Conservation (phyloP, 2,329 filamentous ascomycete species). For the Trichoderma simmonsii region DNA sequence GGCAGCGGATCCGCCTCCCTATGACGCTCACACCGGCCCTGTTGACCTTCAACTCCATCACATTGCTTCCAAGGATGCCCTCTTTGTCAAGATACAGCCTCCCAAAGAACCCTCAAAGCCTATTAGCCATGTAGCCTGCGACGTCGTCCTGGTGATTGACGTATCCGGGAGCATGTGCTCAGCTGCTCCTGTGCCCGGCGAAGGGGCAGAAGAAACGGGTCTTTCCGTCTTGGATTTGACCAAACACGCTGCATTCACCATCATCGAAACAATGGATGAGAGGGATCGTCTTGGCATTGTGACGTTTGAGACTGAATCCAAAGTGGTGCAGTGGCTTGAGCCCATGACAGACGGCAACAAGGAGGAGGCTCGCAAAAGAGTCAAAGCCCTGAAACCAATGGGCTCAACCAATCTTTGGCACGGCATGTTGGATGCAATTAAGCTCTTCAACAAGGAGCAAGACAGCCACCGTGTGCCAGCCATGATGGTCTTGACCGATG, state of each 20-base stretch:
- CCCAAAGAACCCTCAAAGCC: slow-evolving; percentile 35
- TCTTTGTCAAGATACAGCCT: slow-evolving; percentile 47
- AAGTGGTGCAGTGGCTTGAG: slow-evolving; percentile 44
- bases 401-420: slow-evolving; percentile 56
- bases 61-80: slow-evolving; percentile 35
- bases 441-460: slow-evolving; percentile 40
- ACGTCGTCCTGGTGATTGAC: slow-evolving; percentile 61
- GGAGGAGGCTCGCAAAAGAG: slow-evolving; percentile 36
- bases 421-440: slow-evolving; percentile 50
- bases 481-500: slow-evolving; percentile 54
- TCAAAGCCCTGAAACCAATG: slow-evolving; percentile 40
- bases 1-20: background rate
- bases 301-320: slow-evolving; percentile 45
- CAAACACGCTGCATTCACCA: slow-evolving; percentile 58
- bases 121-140: slow-evolving; percentile 48
- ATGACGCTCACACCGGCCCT: background rate
- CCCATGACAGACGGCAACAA: slow-evolving; percentile 49
- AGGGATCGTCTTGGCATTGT: slow-evolving; percentile 57
- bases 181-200: slow-evolving; percentile 46
- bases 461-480: slow-evolving; percentile 41
- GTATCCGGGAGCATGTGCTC: slow-evolving; percentile 55
- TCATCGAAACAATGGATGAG: slow-evolving; percentile 54
- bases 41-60: slow-evolving; percentile 39
- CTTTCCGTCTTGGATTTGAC: slow-evolving; percentile 56
- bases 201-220: slow-evolving; percentile 45